These are phyloP conservation scores for Mucor velutinosus DNA, from an alignment of 371 early-diverging fungal species.

Conservation along the genomic window DNA sequence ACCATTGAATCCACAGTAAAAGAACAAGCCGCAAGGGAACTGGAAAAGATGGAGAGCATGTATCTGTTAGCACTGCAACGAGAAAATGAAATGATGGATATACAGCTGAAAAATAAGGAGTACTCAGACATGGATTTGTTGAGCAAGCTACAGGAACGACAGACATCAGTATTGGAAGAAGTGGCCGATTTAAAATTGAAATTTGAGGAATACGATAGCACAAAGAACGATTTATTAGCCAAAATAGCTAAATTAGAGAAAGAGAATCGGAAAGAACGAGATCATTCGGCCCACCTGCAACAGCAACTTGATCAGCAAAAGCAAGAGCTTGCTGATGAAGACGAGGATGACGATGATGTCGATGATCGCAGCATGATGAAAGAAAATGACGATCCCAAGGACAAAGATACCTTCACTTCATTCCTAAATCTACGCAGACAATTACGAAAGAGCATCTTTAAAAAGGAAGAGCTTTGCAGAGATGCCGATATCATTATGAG, in stretches of 20 bases:
- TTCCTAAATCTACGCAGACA: slow-evolving; percentile 39
- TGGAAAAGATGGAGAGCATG: slow-evolving; percentile 44
- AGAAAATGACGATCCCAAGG: slow-evolving; percentile 4
- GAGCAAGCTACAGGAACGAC: neutral
- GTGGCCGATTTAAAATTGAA: neutral
- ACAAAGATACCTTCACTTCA: slow-evolving; percentile 1
- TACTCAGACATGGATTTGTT: neutral
- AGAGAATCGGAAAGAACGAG: slow-evolving; percentile 30
- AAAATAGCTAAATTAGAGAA: slow-evolving; percentile 34
- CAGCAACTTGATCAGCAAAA: slow-evolving; percentile 34
- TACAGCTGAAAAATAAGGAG: neutral
- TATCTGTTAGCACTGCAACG: slow-evolving; percentile 39
- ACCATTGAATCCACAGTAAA: slow-evolving; percentile 57
- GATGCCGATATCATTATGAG: slow-evolving; percentile 42
- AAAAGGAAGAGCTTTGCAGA: slow-evolving; percentile 38
- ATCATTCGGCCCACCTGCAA: neutral
- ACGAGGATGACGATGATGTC: slow-evolving; percentile 9
- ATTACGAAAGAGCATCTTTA: slow-evolving; percentile 42
- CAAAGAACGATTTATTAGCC: slow-evolving; percentile 1
- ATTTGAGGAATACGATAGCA: neutral
- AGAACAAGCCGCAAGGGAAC: slow-evolving; percentile 49
- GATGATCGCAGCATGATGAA: neutral
- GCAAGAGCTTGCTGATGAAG: slow-evolving; percentile 11
- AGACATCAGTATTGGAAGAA: slow-evolving; percentile 1
- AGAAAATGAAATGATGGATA: slow-evolving; percentile 23